phyloP scores from a whole-genome alignment of 805 yeast species.

The Hemisphaericaspora nanyangensis region DNA sequence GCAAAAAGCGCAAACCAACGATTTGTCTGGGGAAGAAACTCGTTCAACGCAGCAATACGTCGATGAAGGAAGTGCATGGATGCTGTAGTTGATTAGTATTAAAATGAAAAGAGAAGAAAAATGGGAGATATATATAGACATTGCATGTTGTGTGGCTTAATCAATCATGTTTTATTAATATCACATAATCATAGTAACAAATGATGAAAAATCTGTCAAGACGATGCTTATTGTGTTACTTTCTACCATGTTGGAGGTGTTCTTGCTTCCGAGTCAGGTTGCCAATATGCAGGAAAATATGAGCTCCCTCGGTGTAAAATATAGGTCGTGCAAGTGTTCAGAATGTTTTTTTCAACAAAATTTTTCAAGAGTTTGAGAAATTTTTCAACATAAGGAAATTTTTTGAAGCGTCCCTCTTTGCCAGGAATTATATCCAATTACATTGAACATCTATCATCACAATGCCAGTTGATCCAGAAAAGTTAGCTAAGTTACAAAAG shows the following conservation, averaged over 20 bases:
- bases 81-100: no score
- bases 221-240: no score
- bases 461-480: constrained; percentile 92
- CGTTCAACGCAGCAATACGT: constrained; percentile 14
- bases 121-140: no score
- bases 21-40: constrained; percentile 21
- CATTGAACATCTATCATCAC: constrained; percentile 6
- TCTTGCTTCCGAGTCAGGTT: no score
- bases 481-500: constrained; percentile 88
- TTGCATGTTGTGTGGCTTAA: no score
- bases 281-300: background rate
- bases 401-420: background rate
- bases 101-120: no score
- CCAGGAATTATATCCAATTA: background rate
- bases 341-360: constrained; percentile 3
- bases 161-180: no score
- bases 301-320: no score
- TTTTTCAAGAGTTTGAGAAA: constrained; percentile 6
- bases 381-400: constrained; percentile 2
- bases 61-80: constrained; percentile 12
- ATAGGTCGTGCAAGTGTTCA: background rate
- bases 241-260: no score
- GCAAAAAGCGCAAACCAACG: constrained; percentile 23
- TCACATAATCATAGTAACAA: no score
- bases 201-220: no score